Base-by-base conservation (phyloP, 352 stramenopile species). In the Pythium biforme region DNA sequence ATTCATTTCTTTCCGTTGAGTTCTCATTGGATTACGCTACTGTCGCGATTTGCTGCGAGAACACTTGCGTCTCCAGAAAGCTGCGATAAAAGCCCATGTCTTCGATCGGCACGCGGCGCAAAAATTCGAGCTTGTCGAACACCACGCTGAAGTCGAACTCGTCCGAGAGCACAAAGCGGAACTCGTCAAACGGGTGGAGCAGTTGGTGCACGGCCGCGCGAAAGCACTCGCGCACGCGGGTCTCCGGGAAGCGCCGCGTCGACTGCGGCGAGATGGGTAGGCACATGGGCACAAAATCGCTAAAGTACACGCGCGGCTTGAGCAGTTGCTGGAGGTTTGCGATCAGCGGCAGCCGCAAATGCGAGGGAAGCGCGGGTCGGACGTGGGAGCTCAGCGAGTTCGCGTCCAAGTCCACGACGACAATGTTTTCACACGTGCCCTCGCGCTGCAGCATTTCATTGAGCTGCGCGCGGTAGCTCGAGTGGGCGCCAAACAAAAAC, bases 121-220 rank as follows among this genome's bases (percentile, higher is more conserved):
- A 55, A 65, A 91, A 95, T 6, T 75, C 79, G 12, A 88, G 69
- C 27, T 79, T 83, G 55, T 95, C 86, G 62, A 95, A 95, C 46
- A 95, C 86, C 39, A 95, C 86, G 26, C 92, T 83, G 49, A 83
- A 90, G 70, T 95, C 86, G 54, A 92, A 92, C 63, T 95, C 86
- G 61, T 95, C 86, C 48, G 86, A 92, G 25, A 95, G 69, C 59
- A 92, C 83, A 57, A 92, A 95, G 31, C 86, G 83, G 59, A 88
- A 93, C 61, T 90, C 81, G 51, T 92, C 82, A 1, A 95, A 66
- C 8, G 69, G 76, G 17, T 75, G 70, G 43, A 90, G 62, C 2
- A 90, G 61, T 66, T 83, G 69, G 29, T 76, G 65, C 19, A 92
- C 47, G 6, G 76, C 74, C 12, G 74, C 66, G 14, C 73, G 69